Evolutionary conservation across 305 asterid genomes (phyloP).

Genomic region (Fraxinus paxiana): DNA sequence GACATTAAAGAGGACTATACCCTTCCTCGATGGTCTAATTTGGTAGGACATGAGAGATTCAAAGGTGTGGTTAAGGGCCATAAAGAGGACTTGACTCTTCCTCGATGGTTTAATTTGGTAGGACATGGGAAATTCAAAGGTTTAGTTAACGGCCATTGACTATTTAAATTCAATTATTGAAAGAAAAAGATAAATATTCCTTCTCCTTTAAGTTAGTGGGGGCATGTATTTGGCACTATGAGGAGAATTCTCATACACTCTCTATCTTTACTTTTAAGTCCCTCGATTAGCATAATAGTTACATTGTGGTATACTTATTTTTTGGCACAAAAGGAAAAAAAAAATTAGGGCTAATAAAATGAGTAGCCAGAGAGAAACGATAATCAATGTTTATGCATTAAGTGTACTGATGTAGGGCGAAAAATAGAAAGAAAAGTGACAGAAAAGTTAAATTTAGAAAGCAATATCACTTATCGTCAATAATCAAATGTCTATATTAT

Average conservation of each 20-base stretch:
- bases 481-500: background rate
- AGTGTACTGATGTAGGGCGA: background rate
- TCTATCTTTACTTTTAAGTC: background rate
- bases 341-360: background rate
- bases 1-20: background rate
- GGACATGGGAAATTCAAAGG: slow-evolving; percentile 23
- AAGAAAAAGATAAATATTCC: slow-evolving; percentile 2
- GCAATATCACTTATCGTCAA: background rate
- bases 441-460: background rate
- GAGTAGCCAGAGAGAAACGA: background rate
- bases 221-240: background rate
- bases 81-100: background rate
- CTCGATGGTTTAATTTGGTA: background rate
- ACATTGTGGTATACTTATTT: background rate
- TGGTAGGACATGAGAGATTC: too few species aligned
- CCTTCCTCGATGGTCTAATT: slow-evolving; percentile 5
- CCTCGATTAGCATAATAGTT: background rate
- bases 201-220: background rate
- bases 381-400: background rate
- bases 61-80: background rate
- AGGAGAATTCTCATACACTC: background rate
- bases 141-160: slow-evolving; percentile 25
- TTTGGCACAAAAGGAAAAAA: background rate
- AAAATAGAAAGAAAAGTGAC: too few species aligned
- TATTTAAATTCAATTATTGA: slow-evolving; percentile 6